These are phyloP conservation scores for Malus sieversii DNA, from an alignment of 306 rosid species.

Conservation along the genomic window DNA sequence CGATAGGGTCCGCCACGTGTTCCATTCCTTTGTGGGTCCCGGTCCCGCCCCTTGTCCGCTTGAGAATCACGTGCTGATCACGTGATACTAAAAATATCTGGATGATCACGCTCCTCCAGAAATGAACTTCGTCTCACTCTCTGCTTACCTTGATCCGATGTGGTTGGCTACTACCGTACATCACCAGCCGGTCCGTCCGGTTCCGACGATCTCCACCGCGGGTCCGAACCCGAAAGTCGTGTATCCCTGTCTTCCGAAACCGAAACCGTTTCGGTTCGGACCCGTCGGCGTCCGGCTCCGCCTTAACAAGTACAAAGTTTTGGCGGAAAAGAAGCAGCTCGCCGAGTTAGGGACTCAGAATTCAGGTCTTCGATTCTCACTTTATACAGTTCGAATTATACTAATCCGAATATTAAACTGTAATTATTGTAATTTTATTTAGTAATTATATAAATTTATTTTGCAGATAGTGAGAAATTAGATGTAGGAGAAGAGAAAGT, in stretches of 20 bases:
- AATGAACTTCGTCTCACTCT: background rate
- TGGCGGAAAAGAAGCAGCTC: conserved; percentile 36
- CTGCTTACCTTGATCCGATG: conserved; percentile 15
- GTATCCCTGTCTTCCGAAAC: background rate
- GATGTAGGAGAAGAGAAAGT: conserved; percentile 7
- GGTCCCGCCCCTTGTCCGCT: background rate
- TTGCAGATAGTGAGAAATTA: conserved; percentile 33
- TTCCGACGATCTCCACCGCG: conserved; percentile 1
- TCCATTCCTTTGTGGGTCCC: background rate
- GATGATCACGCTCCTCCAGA: background rate
- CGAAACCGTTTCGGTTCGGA: background rate
- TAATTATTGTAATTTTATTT: background rate
- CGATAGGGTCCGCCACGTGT: background rate
- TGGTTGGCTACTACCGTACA: conserved; percentile 24
- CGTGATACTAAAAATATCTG: background rate
- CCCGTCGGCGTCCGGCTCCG: conserved; percentile 7
- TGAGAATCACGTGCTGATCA: background rate
- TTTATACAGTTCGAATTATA: background rate
- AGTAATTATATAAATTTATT: background rate
- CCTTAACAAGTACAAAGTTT: conserved; percentile 16
- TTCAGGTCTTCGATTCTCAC: conserved; percentile 18
- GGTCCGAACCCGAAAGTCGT: conserved; percentile 1
- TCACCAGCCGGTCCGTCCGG: background rate
- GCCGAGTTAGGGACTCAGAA: conserved; percentile 11
- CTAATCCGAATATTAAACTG: too few species aligned